Percentiles rank a stretch among this genome's conserved stretches.
These are phyloP conservation scores for Tricholoma hemisulphureum DNA, from an alignment of 768 basidiomycete species.

Conservation along the genomic window DNA sequence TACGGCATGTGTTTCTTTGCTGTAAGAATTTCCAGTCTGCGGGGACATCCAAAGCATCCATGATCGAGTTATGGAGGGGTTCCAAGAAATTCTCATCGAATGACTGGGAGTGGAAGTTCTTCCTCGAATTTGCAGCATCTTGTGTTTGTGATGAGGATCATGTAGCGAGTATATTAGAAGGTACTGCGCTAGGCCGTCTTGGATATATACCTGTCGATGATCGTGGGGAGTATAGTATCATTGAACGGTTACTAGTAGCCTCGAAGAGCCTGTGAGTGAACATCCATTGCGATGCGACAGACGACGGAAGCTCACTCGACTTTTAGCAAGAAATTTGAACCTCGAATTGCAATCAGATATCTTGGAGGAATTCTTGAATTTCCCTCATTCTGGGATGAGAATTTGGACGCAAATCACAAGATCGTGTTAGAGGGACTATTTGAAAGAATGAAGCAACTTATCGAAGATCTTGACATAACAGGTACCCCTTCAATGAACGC, in stretches of 20 bases:
- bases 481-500: background rate
- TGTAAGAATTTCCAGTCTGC: background rate
- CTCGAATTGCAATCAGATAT: background rate
- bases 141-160: background rate
- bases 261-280: background rate
- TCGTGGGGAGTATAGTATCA: background rate
- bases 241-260: background rate
- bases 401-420: background rate
- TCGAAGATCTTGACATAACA: background rate
- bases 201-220: background rate
- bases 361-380: background rate
- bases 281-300: background rate
- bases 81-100: background rate
- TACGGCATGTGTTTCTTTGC: background rate
- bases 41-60: background rate
- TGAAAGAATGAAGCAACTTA: background rate
- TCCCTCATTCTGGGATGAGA: background rate
- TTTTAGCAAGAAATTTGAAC: background rate
- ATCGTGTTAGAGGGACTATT: background rate
- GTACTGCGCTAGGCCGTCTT: background rate
- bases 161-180: background rate
- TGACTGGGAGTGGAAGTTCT: background rate
- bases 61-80: background rate
- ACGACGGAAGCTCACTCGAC: background rate
- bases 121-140: background rate